Evolutionary conservation across 225 moss, liverwort and hornwort genomes (phyloP).

Genomic region (Takakia lepidozioides): DNA sequence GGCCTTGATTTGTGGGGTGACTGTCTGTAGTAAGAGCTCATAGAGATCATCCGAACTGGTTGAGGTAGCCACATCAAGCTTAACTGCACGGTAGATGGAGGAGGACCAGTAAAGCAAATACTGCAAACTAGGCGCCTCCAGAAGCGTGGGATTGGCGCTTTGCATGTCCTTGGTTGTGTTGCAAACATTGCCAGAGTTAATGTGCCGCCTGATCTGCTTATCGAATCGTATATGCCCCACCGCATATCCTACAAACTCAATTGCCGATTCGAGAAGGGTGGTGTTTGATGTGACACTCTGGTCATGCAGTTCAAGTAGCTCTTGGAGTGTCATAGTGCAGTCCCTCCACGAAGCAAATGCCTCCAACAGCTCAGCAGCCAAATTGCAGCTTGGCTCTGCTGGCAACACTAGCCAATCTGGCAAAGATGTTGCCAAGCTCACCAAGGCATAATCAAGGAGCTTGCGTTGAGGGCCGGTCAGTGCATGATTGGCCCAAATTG

Average conservation of each 20-base stretch:
- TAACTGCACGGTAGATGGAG: constrained; percentile 8
- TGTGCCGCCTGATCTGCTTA: constrained; percentile 1
- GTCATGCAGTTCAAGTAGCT: not conserved
- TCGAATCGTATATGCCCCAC: constrained; percentile 1
- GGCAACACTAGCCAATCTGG: constrained; percentile 1
- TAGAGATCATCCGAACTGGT: not conserved
- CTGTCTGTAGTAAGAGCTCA: constrained; percentile 1
- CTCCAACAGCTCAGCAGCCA: not conserved
- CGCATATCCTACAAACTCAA: not conserved
- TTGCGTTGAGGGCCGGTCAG: constrained; percentile 2
- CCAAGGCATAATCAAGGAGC: constrained; percentile 1
- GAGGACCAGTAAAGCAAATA: constrained; percentile 10
- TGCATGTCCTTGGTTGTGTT: not conserved
- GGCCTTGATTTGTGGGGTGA: constrained; percentile 4
- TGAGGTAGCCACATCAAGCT: not conserved
- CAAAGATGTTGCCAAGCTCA: not conserved
- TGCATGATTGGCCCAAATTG: constrained; percentile 10
- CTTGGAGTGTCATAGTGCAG: constrained; percentile 3
- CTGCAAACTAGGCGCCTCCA: constrained; percentile 9
- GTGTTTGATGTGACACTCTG: constrained; percentile 5
- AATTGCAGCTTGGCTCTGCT: not conserved
- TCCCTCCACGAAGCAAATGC: constrained; percentile 4
- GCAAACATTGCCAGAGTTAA: constrained; percentile 8
- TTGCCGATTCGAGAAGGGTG: not conserved
- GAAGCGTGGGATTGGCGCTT: not conserved